Evolutionary conservation across 2,329 filamentous ascomycete species (phyloP), one percentile per base, ranked within the genome.

Genomic region (Fusarium sp.): DNA sequence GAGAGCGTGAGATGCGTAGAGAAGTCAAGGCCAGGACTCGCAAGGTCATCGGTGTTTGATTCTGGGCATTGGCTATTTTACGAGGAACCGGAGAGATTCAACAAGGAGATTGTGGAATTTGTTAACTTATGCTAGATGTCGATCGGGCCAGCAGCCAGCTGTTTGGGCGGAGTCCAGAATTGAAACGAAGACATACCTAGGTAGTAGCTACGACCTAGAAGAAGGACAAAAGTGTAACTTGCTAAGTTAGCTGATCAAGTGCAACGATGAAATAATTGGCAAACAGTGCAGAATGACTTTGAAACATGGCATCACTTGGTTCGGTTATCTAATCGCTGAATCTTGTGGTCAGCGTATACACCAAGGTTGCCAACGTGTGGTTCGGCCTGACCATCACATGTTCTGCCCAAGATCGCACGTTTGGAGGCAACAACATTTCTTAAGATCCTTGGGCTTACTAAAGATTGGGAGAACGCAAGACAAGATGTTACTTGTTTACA

Each of bases 61-160:
- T 75, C 75, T 26, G 76, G 76, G 16, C 76, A 78, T 53, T 78
- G 76, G 76, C 44, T 78, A 8, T 78, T 78, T 47, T 78, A 77
- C 28, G 76, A 78, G 53, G 76, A 78, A 38, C 68, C 76, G 9
- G 74, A 73, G 50, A 70, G 66, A 50, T 78, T 78, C 58, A 77
- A 78, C 42, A 61, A 50, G 41, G 76, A 78, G 54, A 69, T 78
- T 35, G 35, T 53, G 15, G 72, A 78, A 22, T 78, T 78, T 63
- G 58, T 69, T 20, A 56, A 61, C 35, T 55, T 48, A 24, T 77
- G 74, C 26, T 73, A 63, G 39, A 38, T 44, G 33, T 41, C 41
- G 20, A 36, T 26, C 26, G 38, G 28, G 30, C 14, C 26, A 47
- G 26, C 22, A 58, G 22, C 53, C 24, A 57, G 38, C 31, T 24